phyloP scores from a whole-genome alignment of 495 filamentous ascomycete species.

The Penicillium ochrochloron region DNA sequence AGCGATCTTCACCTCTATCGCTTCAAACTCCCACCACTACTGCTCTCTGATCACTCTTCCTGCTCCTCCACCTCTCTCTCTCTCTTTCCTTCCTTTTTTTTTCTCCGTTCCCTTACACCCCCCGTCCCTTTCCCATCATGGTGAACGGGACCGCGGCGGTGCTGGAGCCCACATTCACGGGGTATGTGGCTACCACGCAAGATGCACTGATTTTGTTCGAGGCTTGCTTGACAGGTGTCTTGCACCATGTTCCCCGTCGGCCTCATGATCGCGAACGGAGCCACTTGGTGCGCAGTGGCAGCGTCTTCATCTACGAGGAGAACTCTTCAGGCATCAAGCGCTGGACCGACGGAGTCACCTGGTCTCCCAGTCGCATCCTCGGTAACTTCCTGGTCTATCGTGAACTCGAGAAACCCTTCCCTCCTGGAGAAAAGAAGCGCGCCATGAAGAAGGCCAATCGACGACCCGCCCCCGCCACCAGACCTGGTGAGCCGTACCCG shows the following conservation, averaged over 20 bases:
- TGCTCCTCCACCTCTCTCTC: slow-evolving; percentile 17
- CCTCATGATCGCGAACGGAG: slow-evolving; percentile 83
- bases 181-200: slow-evolving; percentile 71
- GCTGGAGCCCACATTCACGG: slow-evolving; percentile 63
- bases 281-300: slow-evolving; percentile 76
- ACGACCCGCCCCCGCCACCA: slow-evolving; percentile 41
- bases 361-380: slow-evolving; percentile 89
- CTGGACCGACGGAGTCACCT: slow-evolving; percentile 89
- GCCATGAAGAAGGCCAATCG: slow-evolving; percentile 72
- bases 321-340: slow-evolving; percentile 87
- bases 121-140: slow-evolving; percentile 37
- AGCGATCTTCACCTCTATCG: not conserved
- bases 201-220: slow-evolving; percentile 80
- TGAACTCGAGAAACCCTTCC: slow-evolving; percentile 79
- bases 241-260: slow-evolving; percentile 76
- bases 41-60: not conserved
- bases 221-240: slow-evolving; percentile 67
- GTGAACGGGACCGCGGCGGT: slow-evolving; percentile 51
- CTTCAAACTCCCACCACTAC: slow-evolving; percentile 3
- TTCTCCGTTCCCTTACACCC: slow-evolving; percentile 1
- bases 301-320: slow-evolving; percentile 90
- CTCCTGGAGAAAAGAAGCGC: slow-evolving; percentile 86
- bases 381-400: slow-evolving; percentile 91
- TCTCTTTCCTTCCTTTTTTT: not conserved
- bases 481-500: slow-evolving; percentile 58